phyloP scores from a whole-genome alignment of 345 rosid species.

The Lepidium aucheri region DNA sequence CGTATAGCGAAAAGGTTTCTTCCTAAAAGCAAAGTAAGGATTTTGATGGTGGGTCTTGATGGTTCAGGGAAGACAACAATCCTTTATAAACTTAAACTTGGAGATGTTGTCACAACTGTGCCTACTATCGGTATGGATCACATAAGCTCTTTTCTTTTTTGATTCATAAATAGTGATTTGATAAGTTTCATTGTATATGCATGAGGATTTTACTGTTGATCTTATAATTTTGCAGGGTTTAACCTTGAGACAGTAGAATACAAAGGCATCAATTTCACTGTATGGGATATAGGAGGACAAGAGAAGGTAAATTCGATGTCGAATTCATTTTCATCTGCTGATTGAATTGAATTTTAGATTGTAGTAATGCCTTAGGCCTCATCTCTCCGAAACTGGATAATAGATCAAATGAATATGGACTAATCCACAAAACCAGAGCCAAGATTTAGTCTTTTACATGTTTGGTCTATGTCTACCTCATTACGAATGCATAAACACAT shows the following conservation, averaged over 20 bases:
- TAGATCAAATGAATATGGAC: neutral
- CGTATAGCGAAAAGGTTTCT: conserved; percentile 41
- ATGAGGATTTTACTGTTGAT: neutral
- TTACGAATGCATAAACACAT: neutral
- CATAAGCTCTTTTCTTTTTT: too few relatives aligned
- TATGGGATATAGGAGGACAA: conserved; percentile 80
- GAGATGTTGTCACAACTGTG: conserved; percentile 44
- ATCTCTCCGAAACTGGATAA: neutral
- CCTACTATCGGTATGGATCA: conserved; percentile 53
- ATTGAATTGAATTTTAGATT: too few relatives aligned
- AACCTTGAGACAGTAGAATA: conserved; percentile 59
- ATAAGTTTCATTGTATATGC: neutral
- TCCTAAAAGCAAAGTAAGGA: conserved; percentile 27
- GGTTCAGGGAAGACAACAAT: conserved; percentile 67
- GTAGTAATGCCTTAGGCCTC: too few relatives aligned
- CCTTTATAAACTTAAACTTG: conserved; percentile 63
- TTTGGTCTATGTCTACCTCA: neutral
- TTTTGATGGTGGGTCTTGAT: conserved; percentile 71
- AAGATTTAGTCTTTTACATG: too few relatives aligned
- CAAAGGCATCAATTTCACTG: conserved; percentile 42
- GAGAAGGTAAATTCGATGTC: conserved; percentile 51
- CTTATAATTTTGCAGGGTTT: conserved; percentile 36
- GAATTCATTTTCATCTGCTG: too few relatives aligned
- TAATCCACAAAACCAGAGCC: neutral
- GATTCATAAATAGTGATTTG: too few relatives aligned